These are phyloP conservation scores for Kurtzmaniella natalensis DNA, from an alignment of 1,139 yeast species.

Conservation along the genomic window DNA sequence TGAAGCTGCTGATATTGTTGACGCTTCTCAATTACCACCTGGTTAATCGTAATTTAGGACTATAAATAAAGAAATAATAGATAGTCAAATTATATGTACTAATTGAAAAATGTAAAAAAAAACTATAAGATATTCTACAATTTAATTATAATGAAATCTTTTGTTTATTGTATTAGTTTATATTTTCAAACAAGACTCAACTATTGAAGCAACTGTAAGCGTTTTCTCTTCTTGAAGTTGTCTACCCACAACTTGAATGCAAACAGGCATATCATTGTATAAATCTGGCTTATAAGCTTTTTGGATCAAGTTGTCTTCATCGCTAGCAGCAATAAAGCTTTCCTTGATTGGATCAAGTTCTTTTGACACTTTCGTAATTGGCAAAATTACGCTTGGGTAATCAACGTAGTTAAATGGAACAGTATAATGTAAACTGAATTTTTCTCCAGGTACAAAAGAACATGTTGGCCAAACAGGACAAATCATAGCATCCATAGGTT, in stretches of 20 bases:
- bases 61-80: too few species aligned
- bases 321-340: conserved; percentile 12
- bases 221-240: conserved; percentile 62
- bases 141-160: too few species aligned
- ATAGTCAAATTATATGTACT: too few species aligned
- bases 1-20: conserved; percentile 69
- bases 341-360: conserved; percentile 27
- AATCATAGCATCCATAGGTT: conserved; percentile 46
- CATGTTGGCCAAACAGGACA: conserved; percentile 45
- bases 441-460: conserved; percentile 41
- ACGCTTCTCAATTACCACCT: conserved; percentile 85
- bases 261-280: conserved; percentile 62
- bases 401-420: conserved; percentile 57
- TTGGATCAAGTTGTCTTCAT: conserved; percentile 16
- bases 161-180: too few species aligned
- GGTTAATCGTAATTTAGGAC: conserved; percentile 60
- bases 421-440: conserved; percentile 43
- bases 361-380: conserved; percentile 51
- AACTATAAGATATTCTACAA: not conserved
- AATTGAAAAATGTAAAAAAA: too few species aligned
- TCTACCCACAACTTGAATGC: conserved; percentile 57
- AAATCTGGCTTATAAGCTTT: conserved; percentile 49
- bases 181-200: too few species aligned
- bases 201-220: too few species aligned
- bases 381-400: conserved; percentile 54